A percentile compares a stretch with the other conserved stretches of the same genome.
Evolutionary conservation across 2,329 filamentous ascomycete species (phyloP).

Genomic region (Uncinocarpus reesii): DNA sequence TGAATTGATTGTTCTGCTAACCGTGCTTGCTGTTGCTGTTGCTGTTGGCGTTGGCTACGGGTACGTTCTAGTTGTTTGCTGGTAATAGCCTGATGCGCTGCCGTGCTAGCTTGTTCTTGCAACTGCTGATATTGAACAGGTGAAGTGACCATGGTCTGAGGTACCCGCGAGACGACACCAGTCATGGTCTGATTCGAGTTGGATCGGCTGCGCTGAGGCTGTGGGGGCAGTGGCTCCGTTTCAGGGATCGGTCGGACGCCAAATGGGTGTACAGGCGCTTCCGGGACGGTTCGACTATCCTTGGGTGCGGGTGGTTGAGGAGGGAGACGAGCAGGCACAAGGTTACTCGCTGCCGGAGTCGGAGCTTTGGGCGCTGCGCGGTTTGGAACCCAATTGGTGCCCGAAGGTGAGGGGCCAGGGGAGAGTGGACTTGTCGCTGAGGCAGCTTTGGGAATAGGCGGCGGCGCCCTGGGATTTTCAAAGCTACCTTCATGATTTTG

Average conservation of each 20-base stretch:
- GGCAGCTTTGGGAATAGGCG: slow-evolving; percentile 61
- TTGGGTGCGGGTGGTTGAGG: slow-evolving; percentile 35
- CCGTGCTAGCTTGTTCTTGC: slow-evolving; percentile 72
- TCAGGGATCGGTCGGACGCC: slow-evolving; percentile 46
- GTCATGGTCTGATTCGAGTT: slow-evolving; percentile 53
- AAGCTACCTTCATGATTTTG: slow-evolving; percentile 88
- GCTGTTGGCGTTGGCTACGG: slow-evolving; percentile 59
- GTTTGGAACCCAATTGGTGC: slow-evolving; percentile 54
- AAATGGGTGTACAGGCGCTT: slow-evolving; percentile 36
- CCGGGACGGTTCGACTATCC: slow-evolving; percentile 44
- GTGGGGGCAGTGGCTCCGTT: slow-evolving; percentile 50
- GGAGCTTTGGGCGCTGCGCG: slow-evolving; percentile 85
- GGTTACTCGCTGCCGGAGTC: slow-evolving; percentile 30
- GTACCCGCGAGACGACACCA: slow-evolving; percentile 36
- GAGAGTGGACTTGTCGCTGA: slow-evolving; percentile 42
- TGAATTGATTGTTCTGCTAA: slow-evolving; percentile 21
- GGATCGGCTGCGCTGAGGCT: slow-evolving; percentile 58
- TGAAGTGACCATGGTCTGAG: slow-evolving; percentile 27
- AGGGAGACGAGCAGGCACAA: slow-evolving; percentile 34
- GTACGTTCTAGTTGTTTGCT: slow-evolving; percentile 59
- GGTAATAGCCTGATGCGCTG: slow-evolving; percentile 66
- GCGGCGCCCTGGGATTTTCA: slow-evolving; percentile 88
- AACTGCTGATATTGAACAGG: slow-evolving; percentile 51
- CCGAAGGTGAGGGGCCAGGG: slow-evolving; percentile 29
- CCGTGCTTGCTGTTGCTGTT: slow-evolving; percentile 37